These are phyloP conservation scores for Aspergillus asperescens DNA, from an alignment of 495 filamentous ascomycete species.

Conservation along the genomic window DNA sequence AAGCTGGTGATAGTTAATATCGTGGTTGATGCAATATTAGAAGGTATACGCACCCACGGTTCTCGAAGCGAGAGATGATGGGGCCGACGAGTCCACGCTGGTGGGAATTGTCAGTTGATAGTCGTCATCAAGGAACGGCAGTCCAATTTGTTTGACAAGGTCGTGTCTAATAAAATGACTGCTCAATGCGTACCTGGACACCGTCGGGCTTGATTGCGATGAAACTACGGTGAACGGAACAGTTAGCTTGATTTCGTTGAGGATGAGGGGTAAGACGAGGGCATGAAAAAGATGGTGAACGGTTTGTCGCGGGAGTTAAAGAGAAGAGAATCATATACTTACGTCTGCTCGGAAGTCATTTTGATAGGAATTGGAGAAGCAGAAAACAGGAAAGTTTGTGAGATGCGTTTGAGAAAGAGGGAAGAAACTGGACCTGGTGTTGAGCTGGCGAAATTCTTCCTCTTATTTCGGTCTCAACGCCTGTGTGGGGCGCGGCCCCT, in stretches of 20 bases:
- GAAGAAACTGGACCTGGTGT: conserved; percentile 21
- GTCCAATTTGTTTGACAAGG: conserved; percentile 2
- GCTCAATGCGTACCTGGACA: conserved; percentile 71
- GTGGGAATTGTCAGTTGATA: conserved; percentile 21
- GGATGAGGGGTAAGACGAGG: conserved; percentile 23
- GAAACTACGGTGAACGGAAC: conserved; percentile 59
- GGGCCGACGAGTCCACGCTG: conserved; percentile 94
- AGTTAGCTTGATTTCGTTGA: conserved; percentile 42
- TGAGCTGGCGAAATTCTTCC: conserved; percentile 23
- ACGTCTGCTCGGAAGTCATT: conserved; percentile 94
- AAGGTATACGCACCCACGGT: conserved; percentile 62
- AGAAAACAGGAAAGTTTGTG: conserved; percentile 28
- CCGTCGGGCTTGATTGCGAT: conserved; percentile 99
- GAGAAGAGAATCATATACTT: conserved; percentile 38
- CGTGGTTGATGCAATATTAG: not conserved
- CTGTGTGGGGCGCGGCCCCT: conserved; percentile 3
- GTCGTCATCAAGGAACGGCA: conserved; percentile 8
- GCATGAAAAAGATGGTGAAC: conserved; percentile 24
- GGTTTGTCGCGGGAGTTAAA: conserved; percentile 12
- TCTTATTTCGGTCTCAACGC: conserved; percentile 4
- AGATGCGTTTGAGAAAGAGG: conserved; percentile 29
- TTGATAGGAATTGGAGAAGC: conserved; percentile 42
- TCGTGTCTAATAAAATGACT: not conserved
- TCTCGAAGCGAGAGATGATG: conserved; percentile 97
- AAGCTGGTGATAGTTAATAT: conserved; percentile 52